Evolutionary conservation across 805 yeast species (phyloP).

Genomic region (Barnettozyma siamensis): DNA sequence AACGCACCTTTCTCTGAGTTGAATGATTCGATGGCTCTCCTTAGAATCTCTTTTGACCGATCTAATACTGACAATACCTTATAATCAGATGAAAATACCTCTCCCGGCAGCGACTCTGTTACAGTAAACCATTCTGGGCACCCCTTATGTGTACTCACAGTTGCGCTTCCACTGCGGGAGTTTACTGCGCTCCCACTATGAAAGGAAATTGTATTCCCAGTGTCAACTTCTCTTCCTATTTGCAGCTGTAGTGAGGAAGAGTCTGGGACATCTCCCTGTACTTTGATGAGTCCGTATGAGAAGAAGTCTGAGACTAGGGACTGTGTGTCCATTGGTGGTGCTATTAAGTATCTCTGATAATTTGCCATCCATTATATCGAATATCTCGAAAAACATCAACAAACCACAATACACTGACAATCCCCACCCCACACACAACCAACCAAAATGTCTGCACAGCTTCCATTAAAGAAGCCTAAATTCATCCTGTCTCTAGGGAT

Average conservation of each 20-base stretch:
- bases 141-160: too few relatives aligned
- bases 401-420: too few relatives aligned
- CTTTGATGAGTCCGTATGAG: slow-evolving; percentile 18
- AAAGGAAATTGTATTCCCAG: too few relatives aligned
- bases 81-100: neutral
- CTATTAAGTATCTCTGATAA: neutral
- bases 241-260: slow-evolving; percentile 12
- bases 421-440: neutral
- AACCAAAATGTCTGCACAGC: slow-evolving; percentile 4
- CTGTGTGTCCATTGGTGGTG: slow-evolving; percentile 1
- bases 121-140: neutral
- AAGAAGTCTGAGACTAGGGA: slow-evolving; percentile 15
- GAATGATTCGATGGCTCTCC: slow-evolving; percentile 14
- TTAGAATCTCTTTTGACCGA: slow-evolving; percentile 9
- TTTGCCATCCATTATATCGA: neutral
- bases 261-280: slow-evolving; percentile 15
- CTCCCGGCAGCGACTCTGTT: slow-evolving; percentile 2
- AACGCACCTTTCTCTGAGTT: slow-evolving; percentile 19
- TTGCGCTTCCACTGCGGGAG: neutral
- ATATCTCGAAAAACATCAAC: too few relatives aligned
- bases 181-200: neutral
- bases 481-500: slow-evolving; percentile 56
- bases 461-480: slow-evolving; percentile 40
- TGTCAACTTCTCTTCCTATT: too few relatives aligned
- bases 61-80: slow-evolving; percentile 12